A percentile compares a stretch with the other conserved stretches of the same genome.
These are phyloP conservation scores for Trichoderma pleuroti DNA, from an alignment of 2,329 filamentous ascomycete species.

Conservation along the genomic window DNA sequence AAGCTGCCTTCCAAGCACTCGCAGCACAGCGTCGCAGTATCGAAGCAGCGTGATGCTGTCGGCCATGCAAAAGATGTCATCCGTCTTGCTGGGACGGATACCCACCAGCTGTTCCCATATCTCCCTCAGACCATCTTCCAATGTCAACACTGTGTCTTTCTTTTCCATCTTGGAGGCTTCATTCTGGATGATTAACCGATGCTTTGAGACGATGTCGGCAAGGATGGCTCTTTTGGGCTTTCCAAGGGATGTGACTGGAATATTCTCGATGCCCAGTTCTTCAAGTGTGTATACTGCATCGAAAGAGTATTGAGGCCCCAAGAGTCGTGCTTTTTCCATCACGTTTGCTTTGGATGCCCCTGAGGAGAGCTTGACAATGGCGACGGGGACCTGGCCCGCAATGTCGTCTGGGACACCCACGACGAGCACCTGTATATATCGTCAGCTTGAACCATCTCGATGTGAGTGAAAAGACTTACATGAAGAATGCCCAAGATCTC, in stretches of 20 bases:
- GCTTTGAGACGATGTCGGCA: conserved; percentile 23
- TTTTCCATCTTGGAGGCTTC: not conserved
- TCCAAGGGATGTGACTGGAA: conserved; percentile 42
- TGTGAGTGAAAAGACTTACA: conserved; percentile 17
- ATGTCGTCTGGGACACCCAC: conserved; percentile 43
- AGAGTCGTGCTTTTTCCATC: conserved; percentile 27
- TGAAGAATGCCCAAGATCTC: conserved; percentile 33
- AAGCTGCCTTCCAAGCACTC: conserved; percentile 28
- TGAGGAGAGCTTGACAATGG: conserved; percentile 37
- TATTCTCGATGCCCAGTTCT: conserved; percentile 38
- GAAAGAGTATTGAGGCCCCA: conserved; percentile 40
- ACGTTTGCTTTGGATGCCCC: conserved; percentile 31
- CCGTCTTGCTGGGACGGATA: conserved; percentile 25
- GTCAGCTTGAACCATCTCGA: not conserved
- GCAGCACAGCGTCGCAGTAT: conserved; percentile 34
- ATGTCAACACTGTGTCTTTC: not conserved
- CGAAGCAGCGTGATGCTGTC: conserved; percentile 39
- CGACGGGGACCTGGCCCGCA: conserved; percentile 47
- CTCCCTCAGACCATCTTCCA: conserved; percentile 23
- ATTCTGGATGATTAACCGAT: conserved; percentile 13
- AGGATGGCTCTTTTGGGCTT: conserved; percentile 44
- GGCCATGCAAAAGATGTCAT: conserved; percentile 30
- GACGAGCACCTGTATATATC: conserved; percentile 34
- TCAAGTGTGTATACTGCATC: conserved; percentile 40
- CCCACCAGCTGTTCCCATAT: conserved; percentile 34